Evolutionary conservation across 106 monocot species (phyloP), one percentile per base, ranked within the genome.

Genomic region (Acanthochlamys bracteata): DNA sequence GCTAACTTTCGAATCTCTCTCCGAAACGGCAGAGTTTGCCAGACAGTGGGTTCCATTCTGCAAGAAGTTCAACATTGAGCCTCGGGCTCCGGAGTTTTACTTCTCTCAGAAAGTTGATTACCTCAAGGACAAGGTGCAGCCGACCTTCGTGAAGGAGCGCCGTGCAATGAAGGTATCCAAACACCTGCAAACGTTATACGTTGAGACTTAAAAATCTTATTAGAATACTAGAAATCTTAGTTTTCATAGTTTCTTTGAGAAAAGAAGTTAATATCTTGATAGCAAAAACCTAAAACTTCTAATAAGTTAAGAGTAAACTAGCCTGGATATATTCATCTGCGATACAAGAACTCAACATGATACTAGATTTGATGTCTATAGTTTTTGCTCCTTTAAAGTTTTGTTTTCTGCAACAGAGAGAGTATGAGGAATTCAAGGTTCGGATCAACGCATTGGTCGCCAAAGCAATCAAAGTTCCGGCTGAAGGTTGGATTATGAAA

Each of bases 101-200:
- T 96, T 96, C 87, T 80, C 84, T 7, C 63, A 59, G 54, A 96
- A 96, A 62, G 69, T 96, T 13, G 95, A 96, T 49, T 96, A 90
- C 66, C 82, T 90, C 65, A 96, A 96, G 76, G 95, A 96, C 60
- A 96, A 96, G 70, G 84, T 96, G 16, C 87, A 90, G 40, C 87
- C 95, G 6, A 84, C 79, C 12, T 96, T 96, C 56, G 90, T 96
- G 1, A 84, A 96, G 75, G 95, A 96, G 53, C 65, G 95, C n/a
- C 74, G 95, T 6, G 95, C 87, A 13, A 96, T 96, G 95, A 96
- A 96, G 89, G 93, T 94, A n/a, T n/a, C n/a, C n/a, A n/a, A n/a
- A n/a, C n/a, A n/a, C n/a, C n/a, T n/a, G n/a, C n/a, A n/a, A n/a
- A n/a, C n/a, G n/a, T n/a, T n/a, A 43, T 43, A 43, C 7, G 13